A percentile compares a stretch with the other conserved stretches of the same genome.
These are phyloP conservation scores for Huntiella bhutanensis DNA, from an alignment of 2,329 filamentous ascomycete genomes.

Conservation along the genomic window DNA sequence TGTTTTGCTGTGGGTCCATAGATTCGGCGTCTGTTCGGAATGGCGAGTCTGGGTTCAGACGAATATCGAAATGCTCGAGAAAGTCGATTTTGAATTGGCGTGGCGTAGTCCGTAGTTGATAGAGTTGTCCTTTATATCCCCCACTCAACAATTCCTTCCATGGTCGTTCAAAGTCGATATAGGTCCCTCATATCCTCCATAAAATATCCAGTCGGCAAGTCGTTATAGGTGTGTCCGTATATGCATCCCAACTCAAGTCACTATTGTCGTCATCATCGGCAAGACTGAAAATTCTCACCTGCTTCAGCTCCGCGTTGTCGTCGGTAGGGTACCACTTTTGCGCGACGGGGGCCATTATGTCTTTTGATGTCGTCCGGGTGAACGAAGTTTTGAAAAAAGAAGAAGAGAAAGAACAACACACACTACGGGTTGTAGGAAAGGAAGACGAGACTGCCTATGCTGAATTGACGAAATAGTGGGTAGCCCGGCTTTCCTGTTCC, in stretches of 20 bases:
- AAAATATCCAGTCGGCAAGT: background rate
- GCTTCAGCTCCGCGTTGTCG: conserved; percentile 74
- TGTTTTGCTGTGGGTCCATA: background rate
- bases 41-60: background rate
- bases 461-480: conserved; percentile 11
- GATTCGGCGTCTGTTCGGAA: background rate
- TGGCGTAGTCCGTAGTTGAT: background rate
- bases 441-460: conserved; percentile 15
- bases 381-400: conserved; percentile 12
- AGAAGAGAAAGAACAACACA: conserved; percentile 11
- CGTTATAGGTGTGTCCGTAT: conserved; percentile 7
- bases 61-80: background rate
- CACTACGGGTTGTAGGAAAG: conserved; percentile 12
- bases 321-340: conserved; percentile 98
- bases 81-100: background rate
- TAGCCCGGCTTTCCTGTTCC: conserved; percentile 7
- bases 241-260: conserved; percentile 6
- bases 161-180: background rate
- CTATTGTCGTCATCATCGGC: conserved; percentile 14
- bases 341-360: conserved; percentile 51
- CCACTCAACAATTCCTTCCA: background rate
- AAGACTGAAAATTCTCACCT: conserved; percentile 48
- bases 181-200: background rate
- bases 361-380: conserved; percentile 21
- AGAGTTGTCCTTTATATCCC: background rate